Evolutionary conservation across 2,329 filamentous ascomycete genomes (phyloP).

Genomic region (Colletotrichum liriopes): DNA sequence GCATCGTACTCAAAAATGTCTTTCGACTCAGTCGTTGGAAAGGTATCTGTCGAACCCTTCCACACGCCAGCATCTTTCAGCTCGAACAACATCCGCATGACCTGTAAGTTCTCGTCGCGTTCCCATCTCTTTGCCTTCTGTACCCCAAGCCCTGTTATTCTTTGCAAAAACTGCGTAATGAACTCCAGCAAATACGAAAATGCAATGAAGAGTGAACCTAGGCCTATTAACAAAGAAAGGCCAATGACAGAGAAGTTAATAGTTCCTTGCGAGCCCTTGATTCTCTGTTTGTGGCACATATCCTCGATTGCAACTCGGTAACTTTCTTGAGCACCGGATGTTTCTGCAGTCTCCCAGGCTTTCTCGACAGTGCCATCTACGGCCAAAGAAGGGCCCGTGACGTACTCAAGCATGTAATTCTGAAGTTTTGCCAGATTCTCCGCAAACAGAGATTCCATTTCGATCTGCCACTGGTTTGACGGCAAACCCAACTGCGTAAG

Average conservation of each 20-base stretch:
- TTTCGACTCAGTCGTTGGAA: conserved; percentile 11
- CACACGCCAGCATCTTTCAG: conserved; percentile 11
- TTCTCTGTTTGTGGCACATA: conserved; percentile 25
- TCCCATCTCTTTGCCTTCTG: conserved; percentile 24
- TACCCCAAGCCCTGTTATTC: neutral
- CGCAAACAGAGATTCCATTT: conserved; percentile 23
- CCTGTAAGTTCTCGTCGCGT: conserved; percentile 27
- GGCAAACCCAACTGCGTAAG: conserved; percentile 19
- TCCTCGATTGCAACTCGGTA: neutral
- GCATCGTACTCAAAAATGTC: conserved; percentile 23
- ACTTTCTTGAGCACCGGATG: neutral
- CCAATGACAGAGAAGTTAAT: conserved; percentile 34
- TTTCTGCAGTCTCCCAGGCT: neutral
- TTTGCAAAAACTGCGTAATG: neutral
- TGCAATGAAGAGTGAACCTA: neutral
- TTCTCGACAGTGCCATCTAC: neutral
- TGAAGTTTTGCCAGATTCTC: conserved; percentile 5
- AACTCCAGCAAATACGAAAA: conserved; percentile 8
- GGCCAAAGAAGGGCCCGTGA: neutral
- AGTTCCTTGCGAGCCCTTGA: conserved; percentile 10
- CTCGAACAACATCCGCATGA: conserved; percentile 33
- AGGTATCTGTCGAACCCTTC: neutral
- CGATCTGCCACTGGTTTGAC: conserved; percentile 27
- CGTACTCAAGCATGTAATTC: conserved; percentile 6
- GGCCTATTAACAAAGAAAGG: neutral